phyloP scores from a whole-genome alignment of 192 early-diverging fungal species.

The Dissophora ornata region DNA sequence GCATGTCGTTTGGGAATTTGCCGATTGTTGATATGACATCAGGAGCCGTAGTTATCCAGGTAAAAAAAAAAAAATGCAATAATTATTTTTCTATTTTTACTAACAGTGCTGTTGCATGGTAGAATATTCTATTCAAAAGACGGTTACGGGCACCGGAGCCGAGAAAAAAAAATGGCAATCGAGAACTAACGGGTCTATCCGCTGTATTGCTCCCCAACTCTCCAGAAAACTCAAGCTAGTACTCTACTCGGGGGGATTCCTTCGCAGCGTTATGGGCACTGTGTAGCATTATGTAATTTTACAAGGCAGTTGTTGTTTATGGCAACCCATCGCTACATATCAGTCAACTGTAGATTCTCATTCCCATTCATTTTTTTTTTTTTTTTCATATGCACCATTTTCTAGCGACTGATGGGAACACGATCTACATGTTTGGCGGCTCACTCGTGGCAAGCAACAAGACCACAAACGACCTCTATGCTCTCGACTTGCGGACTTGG shows the following conservation, averaged over 20 bases:
- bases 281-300: slow-evolving; percentile 37
- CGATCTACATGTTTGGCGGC: slow-evolving; percentile 43
- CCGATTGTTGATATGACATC: slow-evolving; percentile 29
- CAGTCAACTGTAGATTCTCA: too few species aligned
- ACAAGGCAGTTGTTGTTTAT: background rate
- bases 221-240: slow-evolving; percentile 18
- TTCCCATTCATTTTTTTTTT: too few species aligned
- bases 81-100: background rate
- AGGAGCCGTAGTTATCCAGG: slow-evolving; percentile 33
- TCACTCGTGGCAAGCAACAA: slow-evolving; percentile 14
- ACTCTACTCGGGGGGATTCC: background rate
- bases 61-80: slow-evolving; percentile 11
- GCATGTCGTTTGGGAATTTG: slow-evolving; percentile 18
- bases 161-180: too few species aligned
- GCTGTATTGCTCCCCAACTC: too few species aligned
- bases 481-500: slow-evolving; percentile 28
- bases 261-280: slow-evolving; percentile 37
- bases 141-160: too few species aligned
- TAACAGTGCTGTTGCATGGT: too few species aligned
- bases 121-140: too few species aligned
- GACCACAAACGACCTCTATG: slow-evolving; percentile 27
- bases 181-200: too few species aligned
- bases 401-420: slow-evolving; percentile 42
- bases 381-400: too few species aligned
- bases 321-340: too few species aligned